Conservation (phyloP, 2,329 filamentous ascomycete genomes). For the Aureobasidium zeae region DNA sequence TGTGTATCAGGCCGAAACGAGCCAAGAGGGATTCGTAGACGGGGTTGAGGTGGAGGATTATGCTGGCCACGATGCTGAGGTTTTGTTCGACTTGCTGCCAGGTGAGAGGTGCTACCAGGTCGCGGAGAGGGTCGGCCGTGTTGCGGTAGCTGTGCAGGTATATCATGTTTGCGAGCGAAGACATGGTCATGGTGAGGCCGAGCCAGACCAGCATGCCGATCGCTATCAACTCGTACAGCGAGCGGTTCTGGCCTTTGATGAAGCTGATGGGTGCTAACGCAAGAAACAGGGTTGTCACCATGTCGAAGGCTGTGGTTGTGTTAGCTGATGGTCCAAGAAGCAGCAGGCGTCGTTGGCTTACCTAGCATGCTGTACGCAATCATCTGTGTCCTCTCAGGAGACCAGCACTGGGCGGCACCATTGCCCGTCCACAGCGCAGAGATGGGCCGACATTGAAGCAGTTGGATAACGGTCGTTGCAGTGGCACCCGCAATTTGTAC, state of each 20-base stretch:
- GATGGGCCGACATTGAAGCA: slow-evolving; percentile 3
- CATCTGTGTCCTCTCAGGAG: background rate
- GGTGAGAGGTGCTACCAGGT: slow-evolving; percentile 1
- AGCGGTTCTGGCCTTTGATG: background rate
- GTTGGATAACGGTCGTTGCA: background rate
- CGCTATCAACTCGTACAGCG: slow-evolving; percentile 1
- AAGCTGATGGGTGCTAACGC: slow-evolving; percentile 3
- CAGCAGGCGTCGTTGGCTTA: background rate
- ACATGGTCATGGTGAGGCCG: slow-evolving; percentile 2
- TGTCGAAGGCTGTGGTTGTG: background rate
- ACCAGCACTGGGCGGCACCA: slow-evolving; percentile 1
- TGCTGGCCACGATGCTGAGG: slow-evolving; percentile 1
- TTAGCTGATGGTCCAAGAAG: background rate
- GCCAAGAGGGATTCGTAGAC: slow-evolving; percentile 1
- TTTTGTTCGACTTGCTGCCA: slow-evolving; percentile 14
- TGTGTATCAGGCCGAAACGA: slow-evolving; percentile 3
- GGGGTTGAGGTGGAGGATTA: background rate
- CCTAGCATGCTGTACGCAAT: background rate
- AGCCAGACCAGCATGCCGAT: background rate
- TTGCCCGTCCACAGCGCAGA: slow-evolving; percentile 3
- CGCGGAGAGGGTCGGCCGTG: background rate
- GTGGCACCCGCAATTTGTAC: background rate
- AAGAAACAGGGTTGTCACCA: slow-evolving; percentile 2
- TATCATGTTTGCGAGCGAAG: slow-evolving; percentile 8
- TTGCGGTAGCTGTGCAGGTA: slow-evolving; percentile 1